A percentile compares a stretch with the other conserved stretches of the same genome.
Conservation (phyloP, 352 stramenopile genomes). For the Phytophthora kernoviae region DNA sequence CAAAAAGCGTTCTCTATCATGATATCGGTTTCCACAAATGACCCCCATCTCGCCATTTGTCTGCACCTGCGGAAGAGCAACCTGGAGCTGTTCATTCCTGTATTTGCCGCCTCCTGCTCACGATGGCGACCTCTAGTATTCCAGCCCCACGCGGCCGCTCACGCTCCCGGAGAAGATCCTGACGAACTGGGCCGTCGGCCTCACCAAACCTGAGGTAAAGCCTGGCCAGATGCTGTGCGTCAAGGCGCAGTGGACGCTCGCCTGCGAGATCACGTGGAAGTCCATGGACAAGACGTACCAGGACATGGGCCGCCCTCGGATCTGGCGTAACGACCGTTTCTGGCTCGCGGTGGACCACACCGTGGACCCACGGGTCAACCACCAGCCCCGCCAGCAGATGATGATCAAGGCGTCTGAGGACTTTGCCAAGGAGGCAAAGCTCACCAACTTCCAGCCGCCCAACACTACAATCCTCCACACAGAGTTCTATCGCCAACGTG, state of each 20-base stretch:
- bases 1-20: neutral
- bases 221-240: conserved; percentile 85
- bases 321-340: conserved; percentile 88
- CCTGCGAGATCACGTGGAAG: conserved; percentile 90
- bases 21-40: conserved; percentile 2
- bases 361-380: conserved; percentile 84
- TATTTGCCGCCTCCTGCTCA: conserved; percentile 13
- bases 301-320: conserved; percentile 83
- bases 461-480: conserved; percentile 90
- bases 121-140: conserved; percentile 21
- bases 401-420: conserved; percentile 87
- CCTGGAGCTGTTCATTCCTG: conserved; percentile 16
- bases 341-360: conserved; percentile 89
- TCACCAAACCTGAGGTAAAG: conserved; percentile 63
- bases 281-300: conserved; percentile 91
- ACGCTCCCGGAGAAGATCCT: conserved; percentile 87
- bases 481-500: conserved; percentile 86
- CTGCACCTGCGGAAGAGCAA: conserved; percentile 31
- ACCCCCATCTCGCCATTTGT: neutral
- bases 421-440: conserved; percentile 77
- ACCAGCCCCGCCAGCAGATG: conserved; percentile 82
- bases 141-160: conserved; percentile 53
- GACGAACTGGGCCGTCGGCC: conserved; percentile 72
- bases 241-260: conserved; percentile 83
- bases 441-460: conserved; percentile 85